Conservation (phyloP, 1,139 yeast species). For the Geotrichum restrictum region DNA sequence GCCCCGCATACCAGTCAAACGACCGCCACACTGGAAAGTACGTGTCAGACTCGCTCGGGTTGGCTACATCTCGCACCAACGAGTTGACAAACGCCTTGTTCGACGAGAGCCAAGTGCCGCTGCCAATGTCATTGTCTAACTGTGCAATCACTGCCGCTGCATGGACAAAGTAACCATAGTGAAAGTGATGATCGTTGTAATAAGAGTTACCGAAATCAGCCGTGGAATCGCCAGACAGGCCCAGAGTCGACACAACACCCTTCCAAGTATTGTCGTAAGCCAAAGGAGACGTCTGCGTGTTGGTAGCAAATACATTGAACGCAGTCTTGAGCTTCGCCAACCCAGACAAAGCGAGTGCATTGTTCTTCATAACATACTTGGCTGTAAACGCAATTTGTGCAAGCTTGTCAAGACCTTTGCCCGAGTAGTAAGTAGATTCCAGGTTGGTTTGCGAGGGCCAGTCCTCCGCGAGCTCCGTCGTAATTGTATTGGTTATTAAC, state of each 20-base stretch:
- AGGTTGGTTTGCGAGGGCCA: constrained; percentile 49
- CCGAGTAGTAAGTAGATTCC: constrained; percentile 52
- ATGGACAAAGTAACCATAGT: constrained; percentile 71
- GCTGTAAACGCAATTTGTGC: constrained; percentile 67
- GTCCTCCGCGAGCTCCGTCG: constrained; percentile 56
- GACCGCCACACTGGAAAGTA: constrained; percentile 72
- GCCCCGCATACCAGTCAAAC: constrained; percentile 81
- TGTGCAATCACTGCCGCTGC: constrained; percentile 74
- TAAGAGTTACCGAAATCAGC: constrained; percentile 65
- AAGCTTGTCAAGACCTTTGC: constrained; percentile 70
- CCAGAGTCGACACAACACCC: constrained; percentile 63
- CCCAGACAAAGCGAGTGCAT: constrained; percentile 47
- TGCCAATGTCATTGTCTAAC: constrained; percentile 56
- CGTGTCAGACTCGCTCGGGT: constrained; percentile 57
- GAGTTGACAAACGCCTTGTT: constrained; percentile 60
- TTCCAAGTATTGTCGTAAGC: constrained; percentile 64
- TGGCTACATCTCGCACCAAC: constrained; percentile 71
- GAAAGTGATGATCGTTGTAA: constrained; percentile 81
- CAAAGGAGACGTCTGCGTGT: constrained; percentile 55
- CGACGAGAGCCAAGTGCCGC: constrained; percentile 61
- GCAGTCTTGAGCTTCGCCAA: constrained; percentile 53
- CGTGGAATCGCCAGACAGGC: constrained; percentile 45
- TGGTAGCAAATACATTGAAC: constrained; percentile 47
- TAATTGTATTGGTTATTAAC: constrained; percentile 56
- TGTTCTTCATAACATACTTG: constrained; percentile 55